Percentiles rank a stretch among this genome's conserved stretches.
These are phyloP conservation scores for Pseudotsuga menziesii DNA, from an alignment of 75 land plant species.

Conservation along the genomic window DNA sequence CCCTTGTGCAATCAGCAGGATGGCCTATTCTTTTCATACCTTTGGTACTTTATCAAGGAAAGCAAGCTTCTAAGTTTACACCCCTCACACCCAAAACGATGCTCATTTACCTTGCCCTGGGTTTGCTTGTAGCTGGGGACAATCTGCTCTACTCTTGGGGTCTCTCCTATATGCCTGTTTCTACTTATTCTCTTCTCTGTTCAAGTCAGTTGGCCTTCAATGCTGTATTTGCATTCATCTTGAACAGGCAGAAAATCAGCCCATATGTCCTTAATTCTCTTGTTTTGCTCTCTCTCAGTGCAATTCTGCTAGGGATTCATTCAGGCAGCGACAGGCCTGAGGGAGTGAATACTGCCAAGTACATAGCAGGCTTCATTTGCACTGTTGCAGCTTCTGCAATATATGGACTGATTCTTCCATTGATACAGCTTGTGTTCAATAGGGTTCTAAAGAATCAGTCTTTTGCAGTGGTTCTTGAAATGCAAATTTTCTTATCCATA, in stretches of 20 bases:
- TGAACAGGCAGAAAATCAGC: constrained; percentile 53
- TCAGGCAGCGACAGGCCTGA: constrained; percentile 16
- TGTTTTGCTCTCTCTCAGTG: constrained; percentile 46
- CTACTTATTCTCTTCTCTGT: constrained; percentile 56
- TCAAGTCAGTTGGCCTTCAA: constrained; percentile 62
- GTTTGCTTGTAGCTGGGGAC: constrained; percentile 51
- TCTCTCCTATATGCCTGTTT: constrained; percentile 49
- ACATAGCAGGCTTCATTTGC: constrained; percentile 36
- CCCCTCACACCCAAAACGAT: constrained; percentile 13
- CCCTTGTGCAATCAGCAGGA: constrained; percentile 33
- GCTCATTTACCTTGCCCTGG: constrained; percentile 30
- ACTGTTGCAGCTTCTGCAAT: constrained; percentile 62
- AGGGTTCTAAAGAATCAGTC: constrained; percentile 42
- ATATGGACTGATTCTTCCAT: constrained; percentile 46
- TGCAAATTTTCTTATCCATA: constrained; percentile 37
- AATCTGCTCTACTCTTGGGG: constrained; percentile 61
- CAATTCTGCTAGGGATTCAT: constrained; percentile 36
- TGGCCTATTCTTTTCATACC: constrained; percentile 45
- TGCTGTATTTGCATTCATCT: constrained; percentile 43
- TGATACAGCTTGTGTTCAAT: constrained; percentile 40
- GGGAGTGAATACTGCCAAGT: constrained; percentile 15
- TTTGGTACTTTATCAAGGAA: constrained; percentile 8
- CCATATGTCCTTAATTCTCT: constrained; percentile 40
- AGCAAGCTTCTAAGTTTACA: background rate
- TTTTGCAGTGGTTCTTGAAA: constrained; percentile 41